A percentile compares a stretch with the other conserved stretches of the same genome.
These are phyloP conservation scores for Podospora pseudopauciseta DNA, from an alignment of 495 filamentous ascomycete species.

Conservation along the genomic window DNA sequence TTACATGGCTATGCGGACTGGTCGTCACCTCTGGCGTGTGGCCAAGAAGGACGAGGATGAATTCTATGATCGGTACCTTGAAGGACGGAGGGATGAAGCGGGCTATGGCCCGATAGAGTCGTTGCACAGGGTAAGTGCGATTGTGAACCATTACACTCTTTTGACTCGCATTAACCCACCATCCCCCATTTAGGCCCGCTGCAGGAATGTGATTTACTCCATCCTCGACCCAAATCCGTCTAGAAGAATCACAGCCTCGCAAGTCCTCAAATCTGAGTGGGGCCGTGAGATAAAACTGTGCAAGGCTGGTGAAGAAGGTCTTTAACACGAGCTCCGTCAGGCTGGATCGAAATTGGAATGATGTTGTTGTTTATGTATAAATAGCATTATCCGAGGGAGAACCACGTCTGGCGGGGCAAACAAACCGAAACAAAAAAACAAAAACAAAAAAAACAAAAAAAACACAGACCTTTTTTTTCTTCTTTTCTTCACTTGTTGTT, in stretches of 20 bases:
- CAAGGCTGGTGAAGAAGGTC: conserved; percentile 90
- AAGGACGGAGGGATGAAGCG: conserved; percentile 87
- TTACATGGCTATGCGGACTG: conserved; percentile 99
- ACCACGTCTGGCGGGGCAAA: background rate
- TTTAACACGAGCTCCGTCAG: conserved; percentile 43
- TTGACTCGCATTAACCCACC: conserved; percentile 9
- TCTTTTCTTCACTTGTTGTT: no score
- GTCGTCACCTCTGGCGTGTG: conserved; percentile 91
- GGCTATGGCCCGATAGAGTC: conserved; percentile 96
- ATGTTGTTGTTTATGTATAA: conserved; percentile 4
- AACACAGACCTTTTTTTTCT: no score
- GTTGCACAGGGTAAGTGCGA: conserved; percentile 76
- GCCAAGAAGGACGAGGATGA: conserved; percentile 95
- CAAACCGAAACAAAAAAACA: no score
- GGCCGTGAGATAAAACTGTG: conserved; percentile 94
- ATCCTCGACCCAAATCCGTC: conserved; percentile 93
- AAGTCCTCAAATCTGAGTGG: conserved; percentile 98
- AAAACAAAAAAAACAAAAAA: no score
- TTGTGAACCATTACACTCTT: background rate
- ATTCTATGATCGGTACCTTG: conserved; percentile 90
- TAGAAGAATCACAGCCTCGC: conserved; percentile 89
- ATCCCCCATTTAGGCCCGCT: conserved; percentile 65
- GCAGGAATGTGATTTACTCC: conserved; percentile 97
- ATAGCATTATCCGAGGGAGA: background rate
- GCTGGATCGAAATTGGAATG: background rate